These are phyloP conservation scores for Sparassis latifolia DNA, from an alignment of 1,284 basidiomycete genomes.

Conservation along the genomic window DNA sequence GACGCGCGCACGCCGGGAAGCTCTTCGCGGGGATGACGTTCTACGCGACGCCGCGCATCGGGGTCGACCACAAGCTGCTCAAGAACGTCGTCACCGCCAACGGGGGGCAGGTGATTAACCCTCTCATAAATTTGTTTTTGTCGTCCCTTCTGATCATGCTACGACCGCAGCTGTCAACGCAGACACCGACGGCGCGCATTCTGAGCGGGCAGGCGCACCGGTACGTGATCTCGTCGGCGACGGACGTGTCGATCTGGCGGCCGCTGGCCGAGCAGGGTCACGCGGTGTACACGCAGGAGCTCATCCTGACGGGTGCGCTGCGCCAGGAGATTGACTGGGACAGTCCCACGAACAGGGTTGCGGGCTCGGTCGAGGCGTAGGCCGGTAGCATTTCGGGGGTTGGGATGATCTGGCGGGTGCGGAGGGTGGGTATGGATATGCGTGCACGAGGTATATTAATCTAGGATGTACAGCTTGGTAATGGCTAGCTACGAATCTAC, in stretches of 20 bases:
- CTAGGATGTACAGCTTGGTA: neutral
- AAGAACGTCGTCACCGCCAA: constrained; percentile 59
- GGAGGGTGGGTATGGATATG: neutral
- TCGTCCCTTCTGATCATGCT: neutral
- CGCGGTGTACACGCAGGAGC: constrained; percentile 60
- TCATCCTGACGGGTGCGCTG: constrained; percentile 56
- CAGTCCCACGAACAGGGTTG: constrained; percentile 23
- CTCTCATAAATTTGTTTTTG: neutral
- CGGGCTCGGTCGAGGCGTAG: constrained; percentile 8
- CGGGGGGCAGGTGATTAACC: constrained; percentile 56
- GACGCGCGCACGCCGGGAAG: constrained; percentile 46
- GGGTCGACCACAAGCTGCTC: constrained; percentile 49
- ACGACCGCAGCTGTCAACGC: constrained; percentile 32
- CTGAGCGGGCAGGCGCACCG: constrained; percentile 43
- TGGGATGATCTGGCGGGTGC: neutral
- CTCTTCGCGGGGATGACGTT: constrained; percentile 63
- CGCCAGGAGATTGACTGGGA: constrained; percentile 64
- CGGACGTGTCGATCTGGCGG: constrained; percentile 57
- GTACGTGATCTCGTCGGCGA: constrained; percentile 56
- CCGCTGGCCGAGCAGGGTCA: constrained; percentile 43
- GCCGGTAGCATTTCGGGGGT: neutral
- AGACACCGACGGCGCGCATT: constrained; percentile 49
- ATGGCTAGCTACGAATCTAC: neutral
- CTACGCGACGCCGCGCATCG: constrained; percentile 62
- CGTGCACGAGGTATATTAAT: neutral